Base-by-base conservation (phyloP, 2,329 filamentous ascomycete species). In the Colletotrichum lentis region DNA sequence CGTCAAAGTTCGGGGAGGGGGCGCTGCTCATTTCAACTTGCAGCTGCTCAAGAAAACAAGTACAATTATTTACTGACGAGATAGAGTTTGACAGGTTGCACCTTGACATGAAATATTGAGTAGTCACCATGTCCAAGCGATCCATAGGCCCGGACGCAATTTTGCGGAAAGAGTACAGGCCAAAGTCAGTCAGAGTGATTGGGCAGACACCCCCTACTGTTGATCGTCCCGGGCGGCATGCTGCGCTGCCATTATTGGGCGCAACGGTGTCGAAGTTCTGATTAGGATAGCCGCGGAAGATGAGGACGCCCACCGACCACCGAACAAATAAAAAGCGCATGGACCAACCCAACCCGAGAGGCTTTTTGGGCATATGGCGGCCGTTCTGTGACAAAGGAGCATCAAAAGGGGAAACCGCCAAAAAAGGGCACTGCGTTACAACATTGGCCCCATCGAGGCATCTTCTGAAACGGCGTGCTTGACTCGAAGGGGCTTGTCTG, bases 381-480 rank as follows among this genome's bases (percentile, higher is more conserved):
- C 16, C 47, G 18, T 8, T 31, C 47, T 31, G 8, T 31, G 53
- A 59, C 22, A 41, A 39, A 57, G 44, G n/a, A 55, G 35, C 37
- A 12, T 49, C 12, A 37, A 12, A 24, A 31, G 5, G 39, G 31
- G 8, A 35, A 27, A 22, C 20, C n/a, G 50, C 11, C 50, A 14
- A 11, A 24, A 10, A 49, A n/a, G n/a, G 49, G 27, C 16, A 46
- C 37, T 41, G 27, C 41, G 16, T 56, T 43, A 20, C 35, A 27
- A 27, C 27, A 31, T 41, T 8, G 31, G 56, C 47, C 39, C 43
- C 50, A 43, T 52, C 64, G 39, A 35, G 22, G 41, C 53, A 37
- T 39, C 31, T 50, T 22, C 49, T 68, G 65, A 68, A 68, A 68
- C 65, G 27, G 43, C 46, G n/a, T 65, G 43, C 65, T 65, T 65